phyloP scores from a whole-genome alignment of 78 protist genomes.

The Dictyostelium discoideum region DNA sequence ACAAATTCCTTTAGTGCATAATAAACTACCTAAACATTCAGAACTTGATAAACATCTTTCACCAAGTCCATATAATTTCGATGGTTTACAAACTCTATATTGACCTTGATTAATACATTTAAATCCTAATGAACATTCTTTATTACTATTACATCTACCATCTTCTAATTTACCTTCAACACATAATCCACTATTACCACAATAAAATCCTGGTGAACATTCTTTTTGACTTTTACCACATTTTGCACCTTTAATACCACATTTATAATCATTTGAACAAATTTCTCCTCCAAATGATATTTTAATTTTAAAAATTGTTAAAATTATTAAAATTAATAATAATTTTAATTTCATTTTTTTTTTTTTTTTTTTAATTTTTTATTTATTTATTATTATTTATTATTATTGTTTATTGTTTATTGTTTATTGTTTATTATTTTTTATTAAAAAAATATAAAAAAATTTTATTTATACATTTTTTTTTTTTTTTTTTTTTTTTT shows the following conservation, averaged over 20 bases:
- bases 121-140: constrained; percentile 25
- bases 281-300: neutral
- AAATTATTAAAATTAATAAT: neutral
- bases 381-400: neutral
- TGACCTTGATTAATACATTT: constrained; percentile 32
- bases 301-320: neutral
- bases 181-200: constrained; percentile 1
- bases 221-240: constrained; percentile 1
- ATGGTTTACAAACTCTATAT: constrained; percentile 4
- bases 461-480: too few species aligned
- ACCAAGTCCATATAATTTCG: neutral
- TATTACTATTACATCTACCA: neutral
- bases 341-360: neutral
- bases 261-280: neutral
- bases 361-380: too few species aligned
- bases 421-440: too few species aligned
- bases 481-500: too few species aligned
- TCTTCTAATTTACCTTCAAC: constrained; percentile 1
- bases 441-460: too few species aligned
- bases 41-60: neutral
- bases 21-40: constrained; percentile 15
- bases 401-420: too few species aligned
- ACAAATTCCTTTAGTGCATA: neutral
- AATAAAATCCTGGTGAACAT: constrained; percentile 14
- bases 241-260: constrained; percentile 30